Evolutionary conservation across 352 stramenopile species (phyloP).

Genomic region (Phytophthora citricola): DNA sequence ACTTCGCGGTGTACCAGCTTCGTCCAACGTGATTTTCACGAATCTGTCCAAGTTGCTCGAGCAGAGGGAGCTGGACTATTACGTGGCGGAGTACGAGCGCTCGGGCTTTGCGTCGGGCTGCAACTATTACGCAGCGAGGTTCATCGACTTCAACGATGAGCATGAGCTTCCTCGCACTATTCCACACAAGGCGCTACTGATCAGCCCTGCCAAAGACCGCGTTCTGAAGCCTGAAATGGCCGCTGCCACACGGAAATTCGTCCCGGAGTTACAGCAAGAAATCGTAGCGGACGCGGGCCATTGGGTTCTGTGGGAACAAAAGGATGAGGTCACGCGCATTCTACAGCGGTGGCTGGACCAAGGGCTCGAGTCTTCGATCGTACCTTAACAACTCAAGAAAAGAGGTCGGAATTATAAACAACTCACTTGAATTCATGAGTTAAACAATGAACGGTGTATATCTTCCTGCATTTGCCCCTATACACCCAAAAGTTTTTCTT

Average conservation of each 20-base stretch:
- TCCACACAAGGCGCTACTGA: conserved; percentile 60
- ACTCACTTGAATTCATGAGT: neutral
- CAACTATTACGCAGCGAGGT: conserved; percentile 63
- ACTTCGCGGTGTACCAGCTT: conserved; percentile 39
- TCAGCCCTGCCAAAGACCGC: conserved; percentile 58
- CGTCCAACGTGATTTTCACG: conserved; percentile 44
- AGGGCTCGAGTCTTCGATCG: neutral
- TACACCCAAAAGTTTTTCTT: neutral
- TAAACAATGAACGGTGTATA: neutral
- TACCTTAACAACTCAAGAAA: neutral
- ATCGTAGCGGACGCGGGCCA: conserved; percentile 59
- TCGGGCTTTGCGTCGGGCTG: conserved; percentile 60
- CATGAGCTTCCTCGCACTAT: conserved; percentile 36
- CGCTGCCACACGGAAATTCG: conserved; percentile 48
- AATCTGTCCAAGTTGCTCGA: conserved; percentile 50
- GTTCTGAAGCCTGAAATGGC: conserved; percentile 68
- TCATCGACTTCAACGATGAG: conserved; percentile 64
- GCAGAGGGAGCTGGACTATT: conserved; percentile 63
- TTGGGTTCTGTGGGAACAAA: conserved; percentile 69
- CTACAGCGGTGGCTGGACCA: conserved; percentile 53
- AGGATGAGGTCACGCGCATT: conserved; percentile 46
- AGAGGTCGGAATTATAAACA: neutral
- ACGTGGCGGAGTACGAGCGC: conserved; percentile 55
- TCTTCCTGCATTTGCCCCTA: neutral
- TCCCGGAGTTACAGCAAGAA: conserved; percentile 57